Evolutionary conservation across 2,329 filamentous ascomycete genomes (phyloP).

Genomic region (Penicillium frequentans): DNA sequence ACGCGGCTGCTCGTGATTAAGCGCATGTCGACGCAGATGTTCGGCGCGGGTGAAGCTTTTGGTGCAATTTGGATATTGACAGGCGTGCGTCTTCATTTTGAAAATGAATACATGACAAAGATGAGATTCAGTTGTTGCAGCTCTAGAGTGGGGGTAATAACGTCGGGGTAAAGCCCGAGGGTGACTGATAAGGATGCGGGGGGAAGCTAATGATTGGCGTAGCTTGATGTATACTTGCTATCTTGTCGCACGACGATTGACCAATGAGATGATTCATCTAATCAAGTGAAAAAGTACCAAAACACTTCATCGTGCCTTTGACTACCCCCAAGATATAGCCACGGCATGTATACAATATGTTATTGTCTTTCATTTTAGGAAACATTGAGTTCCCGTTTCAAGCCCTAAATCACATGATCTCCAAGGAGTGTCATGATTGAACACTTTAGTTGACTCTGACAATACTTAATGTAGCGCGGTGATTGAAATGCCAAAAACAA

Average conservation of each 20-base stretch:
- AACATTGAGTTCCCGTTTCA: too few relatives aligned
- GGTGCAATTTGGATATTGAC: conserved; percentile 13
- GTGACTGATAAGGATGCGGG: conserved; percentile 21
- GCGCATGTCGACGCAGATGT: conserved; percentile 58
- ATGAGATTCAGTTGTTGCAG: background rate
- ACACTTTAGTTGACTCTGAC: too few relatives aligned
- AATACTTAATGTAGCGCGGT: too few relatives aligned
- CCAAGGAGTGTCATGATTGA: too few relatives aligned
- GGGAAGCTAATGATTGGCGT: background rate
- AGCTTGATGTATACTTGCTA: background rate
- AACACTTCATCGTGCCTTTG: background rate
- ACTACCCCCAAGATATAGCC: too few relatives aligned
- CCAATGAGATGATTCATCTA: background rate
- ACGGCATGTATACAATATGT: too few relatives aligned
- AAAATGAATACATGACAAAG: background rate
- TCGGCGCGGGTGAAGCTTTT: conserved; percentile 56
- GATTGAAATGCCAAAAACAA: too few relatives aligned
- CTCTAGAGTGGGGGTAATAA: conserved; percentile 1
- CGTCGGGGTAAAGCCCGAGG: conserved; percentile 9
- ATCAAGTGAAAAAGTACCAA: too few relatives aligned
- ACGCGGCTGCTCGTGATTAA: conserved; percentile 57
- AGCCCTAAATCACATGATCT: too few relatives aligned
- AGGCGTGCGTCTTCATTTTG: conserved; percentile 15
- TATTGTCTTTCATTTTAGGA: too few relatives aligned
- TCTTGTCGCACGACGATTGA: background rate